phyloP scores from a whole-genome alignment of 129 eudicot species.

The Escallonia rubra region DNA sequence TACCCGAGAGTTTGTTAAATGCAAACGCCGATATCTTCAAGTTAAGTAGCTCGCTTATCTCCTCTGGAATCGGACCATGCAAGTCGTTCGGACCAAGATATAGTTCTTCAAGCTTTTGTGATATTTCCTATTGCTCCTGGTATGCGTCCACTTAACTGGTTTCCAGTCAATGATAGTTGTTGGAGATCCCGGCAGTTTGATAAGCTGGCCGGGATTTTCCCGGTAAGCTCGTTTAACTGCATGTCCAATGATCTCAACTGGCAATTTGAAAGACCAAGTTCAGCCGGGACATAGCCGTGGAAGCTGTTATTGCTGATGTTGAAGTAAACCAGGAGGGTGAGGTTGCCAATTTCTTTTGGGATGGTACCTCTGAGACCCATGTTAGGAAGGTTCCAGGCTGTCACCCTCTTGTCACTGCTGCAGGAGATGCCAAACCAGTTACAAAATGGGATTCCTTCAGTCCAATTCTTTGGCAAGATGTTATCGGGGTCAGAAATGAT shows the following conservation, averaged over 20 bases:
- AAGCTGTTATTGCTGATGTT: constrained; percentile 27
- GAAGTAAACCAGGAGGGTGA: constrained; percentile 26
- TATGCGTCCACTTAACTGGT: no score
- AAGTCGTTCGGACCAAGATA: constrained; percentile 9
- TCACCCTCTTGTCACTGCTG: constrained; percentile 19
- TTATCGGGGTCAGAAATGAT: constrained; percentile 15
- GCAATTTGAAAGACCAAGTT: constrained; percentile 9
- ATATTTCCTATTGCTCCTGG: background rate
- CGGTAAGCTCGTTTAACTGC: constrained; percentile 18
- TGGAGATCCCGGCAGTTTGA: constrained; percentile 1
- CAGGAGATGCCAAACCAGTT: constrained; percentile 35
- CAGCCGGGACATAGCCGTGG: constrained; percentile 21
- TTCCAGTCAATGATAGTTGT: no score
- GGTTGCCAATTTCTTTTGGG: constrained; percentile 31
- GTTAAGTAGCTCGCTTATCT: constrained; percentile 10
- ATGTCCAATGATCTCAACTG: constrained; percentile 9
- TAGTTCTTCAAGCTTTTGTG: constrained; percentile 18
- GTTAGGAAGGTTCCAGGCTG: constrained; percentile 19
- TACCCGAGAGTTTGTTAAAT: constrained; percentile 25
- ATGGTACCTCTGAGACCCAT: constrained; percentile 31
- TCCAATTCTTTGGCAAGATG: constrained; percentile 24
- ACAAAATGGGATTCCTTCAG: constrained; percentile 19
- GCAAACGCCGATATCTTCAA: background rate
- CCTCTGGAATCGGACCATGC: constrained; percentile 26
- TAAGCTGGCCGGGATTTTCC: constrained; percentile 15